Base-by-base conservation (phyloP, 495 filamentous ascomycete genomes). In the Penicillium herquei region DNA sequence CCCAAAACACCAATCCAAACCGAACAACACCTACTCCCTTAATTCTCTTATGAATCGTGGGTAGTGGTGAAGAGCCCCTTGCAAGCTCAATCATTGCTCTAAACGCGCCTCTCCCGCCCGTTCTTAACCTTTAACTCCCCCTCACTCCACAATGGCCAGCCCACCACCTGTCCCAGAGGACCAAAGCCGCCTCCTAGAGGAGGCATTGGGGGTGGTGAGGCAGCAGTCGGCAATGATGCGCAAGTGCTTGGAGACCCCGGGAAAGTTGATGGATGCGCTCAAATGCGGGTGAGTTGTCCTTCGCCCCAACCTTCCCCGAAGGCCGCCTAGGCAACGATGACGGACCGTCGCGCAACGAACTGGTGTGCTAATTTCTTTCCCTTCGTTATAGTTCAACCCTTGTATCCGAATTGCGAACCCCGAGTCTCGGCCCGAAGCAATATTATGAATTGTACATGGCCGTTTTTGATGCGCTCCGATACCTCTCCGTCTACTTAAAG, bases 401-500 rank as follows among this genome's bases (percentile, higher is more conserved):
- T 39, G 95, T 98, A 53, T 96, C 95, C 32, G 94, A 98, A 74
- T 83, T 98, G 47, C 90, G 94, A 66, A 98, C 94, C 12, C 93
- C 92, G 70, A 96, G 89, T 61, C 80, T 98, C 18, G 90, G 94
- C 6, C 94, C 94, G 3, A 98, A 98, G 69, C 94, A 98, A 71
- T 98, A 98, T 79, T 98, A 98, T 72, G 94, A 98, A 73, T 83
- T 98, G 55, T 98, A 98, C 78, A 98, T 98, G 94, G 83, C 93
- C 56, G 90, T 98, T 50, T 98, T 98, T 74, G 94, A 98, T 78
- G 95, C 94, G 60, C 72, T 98, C 68, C 91, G 94, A 69, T 94
- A 98, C 74, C 89, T 98, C 49, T 93, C 92, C 39, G 87, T 95
- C 52, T 96, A 97, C 75, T 84, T 98, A 34, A 92, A 91, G 66